A percentile compares a stretch with the other conserved stretches of the same genome.
Evolutionary conservation across 257 asterid genomes (phyloP).

Genomic region (Capsicum chinense): DNA sequence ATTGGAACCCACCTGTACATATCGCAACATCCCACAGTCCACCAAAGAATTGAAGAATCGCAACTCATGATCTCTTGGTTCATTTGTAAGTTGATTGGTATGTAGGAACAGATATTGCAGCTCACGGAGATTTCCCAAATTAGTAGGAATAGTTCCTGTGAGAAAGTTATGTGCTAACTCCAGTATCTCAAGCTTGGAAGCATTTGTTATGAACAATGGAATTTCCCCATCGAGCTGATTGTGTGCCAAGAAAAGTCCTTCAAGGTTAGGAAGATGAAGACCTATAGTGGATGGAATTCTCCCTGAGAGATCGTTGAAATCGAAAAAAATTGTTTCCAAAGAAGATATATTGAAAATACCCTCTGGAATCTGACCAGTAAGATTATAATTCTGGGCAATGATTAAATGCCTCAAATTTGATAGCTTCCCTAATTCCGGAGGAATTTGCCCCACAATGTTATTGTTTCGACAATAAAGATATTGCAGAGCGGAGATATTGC

Average conservation of each 20-base stretch:
- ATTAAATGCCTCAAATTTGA: not conserved
- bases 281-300: conserved; percentile 32
- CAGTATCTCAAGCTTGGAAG: conserved; percentile 35
- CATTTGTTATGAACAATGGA: conserved; percentile 39
- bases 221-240: conserved; percentile 40
- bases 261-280: conserved; percentile 40
- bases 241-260: conserved; percentile 30
- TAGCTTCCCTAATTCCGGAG: not conserved
- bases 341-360: not conserved
- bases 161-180: conserved; percentile 32
- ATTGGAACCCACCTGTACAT: conserved; percentile 32
- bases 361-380: not conserved
- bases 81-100: conserved; percentile 29
- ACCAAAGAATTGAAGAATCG: conserved; percentile 39
- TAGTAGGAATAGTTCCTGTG: conserved; percentile 36
- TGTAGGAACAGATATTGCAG: conserved; percentile 31
- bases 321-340: not conserved
- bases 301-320: conserved; percentile 27
- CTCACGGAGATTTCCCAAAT: conserved; percentile 39
- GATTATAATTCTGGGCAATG: not conserved
- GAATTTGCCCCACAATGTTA: not conserved
- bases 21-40: conserved; percentile 37
- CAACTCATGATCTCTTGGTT: conserved; percentile 26
- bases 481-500: not conserved
- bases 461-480: not conserved